phyloP scores from a whole-genome alignment of 768 basidiomycete genomes.

The Mrakia frigida region DNA sequence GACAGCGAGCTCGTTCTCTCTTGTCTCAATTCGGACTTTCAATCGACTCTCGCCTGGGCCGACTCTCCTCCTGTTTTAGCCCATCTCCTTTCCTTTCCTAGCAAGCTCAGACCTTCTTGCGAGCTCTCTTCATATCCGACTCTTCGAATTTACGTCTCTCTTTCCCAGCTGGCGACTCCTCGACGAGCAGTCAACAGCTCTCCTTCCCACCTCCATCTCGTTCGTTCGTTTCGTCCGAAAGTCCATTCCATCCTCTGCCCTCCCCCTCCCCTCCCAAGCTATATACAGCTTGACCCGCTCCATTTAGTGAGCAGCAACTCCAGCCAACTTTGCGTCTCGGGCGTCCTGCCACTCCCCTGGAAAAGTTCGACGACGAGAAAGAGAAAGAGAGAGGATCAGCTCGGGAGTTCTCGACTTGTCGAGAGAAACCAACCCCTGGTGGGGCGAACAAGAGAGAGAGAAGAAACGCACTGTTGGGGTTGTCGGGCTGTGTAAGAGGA shows the following conservation, averaged over 20 bases:
- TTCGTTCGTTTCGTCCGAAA: no score
- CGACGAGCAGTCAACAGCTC: no score
- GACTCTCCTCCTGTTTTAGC: no score
- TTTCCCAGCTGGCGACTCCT: no score
- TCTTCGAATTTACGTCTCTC: no score
- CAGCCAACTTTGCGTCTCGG: not conserved
- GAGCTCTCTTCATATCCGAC: no score
- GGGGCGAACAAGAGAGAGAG: not conserved
- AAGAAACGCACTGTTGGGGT: constrained; percentile 3
- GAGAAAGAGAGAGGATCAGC: constrained; percentile 3
- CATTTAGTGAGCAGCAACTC: not conserved
- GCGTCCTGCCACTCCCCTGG: not conserved
- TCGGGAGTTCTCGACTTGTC: not conserved
- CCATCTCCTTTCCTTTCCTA: no score
- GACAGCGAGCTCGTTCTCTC: not conserved
- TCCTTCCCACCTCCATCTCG: no score
- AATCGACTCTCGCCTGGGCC: no score
- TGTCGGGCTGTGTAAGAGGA: not conserved
- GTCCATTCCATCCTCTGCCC: no score
- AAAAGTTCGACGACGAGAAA: not conserved
- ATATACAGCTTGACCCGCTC: no score
- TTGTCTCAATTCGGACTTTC: not conserved
- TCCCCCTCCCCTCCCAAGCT: not conserved
- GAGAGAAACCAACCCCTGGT: not conserved
- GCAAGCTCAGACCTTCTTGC: no score